Percentiles rank a stretch among this genome's conserved stretches.
These are phyloP conservation scores for Peterozyma toletana DNA, from an alignment of 805 yeast species.

Conservation along the genomic window DNA sequence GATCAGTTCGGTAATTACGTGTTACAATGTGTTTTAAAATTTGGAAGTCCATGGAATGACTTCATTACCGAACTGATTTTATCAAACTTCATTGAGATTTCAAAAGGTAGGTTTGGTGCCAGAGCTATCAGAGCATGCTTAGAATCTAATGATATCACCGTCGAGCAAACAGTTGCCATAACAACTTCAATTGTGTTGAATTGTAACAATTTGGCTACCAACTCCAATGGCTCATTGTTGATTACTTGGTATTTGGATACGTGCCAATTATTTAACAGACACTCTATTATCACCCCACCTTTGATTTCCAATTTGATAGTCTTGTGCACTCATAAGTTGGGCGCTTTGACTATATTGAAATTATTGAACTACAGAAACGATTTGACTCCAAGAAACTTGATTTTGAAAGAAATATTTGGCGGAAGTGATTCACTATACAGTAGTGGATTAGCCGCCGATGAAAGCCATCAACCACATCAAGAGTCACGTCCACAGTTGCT, in stretches of 20 bases:
- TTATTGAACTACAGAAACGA: constrained; percentile 66
- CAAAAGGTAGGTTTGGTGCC: constrained; percentile 90
- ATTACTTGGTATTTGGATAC: constrained; percentile 95
- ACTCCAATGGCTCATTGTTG: constrained; percentile 81
- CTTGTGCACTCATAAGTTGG: constrained; percentile 75
- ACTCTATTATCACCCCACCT: constrained; percentile 54
- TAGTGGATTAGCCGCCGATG: not conserved
- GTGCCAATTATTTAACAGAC: constrained; percentile 58
- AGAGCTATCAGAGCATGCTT: constrained; percentile 90
- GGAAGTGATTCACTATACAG: constrained; percentile 16
- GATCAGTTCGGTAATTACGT: constrained; percentile 98
- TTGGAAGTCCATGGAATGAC: constrained; percentile 82
- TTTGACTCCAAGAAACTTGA: constrained; percentile 47
- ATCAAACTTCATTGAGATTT: constrained; percentile 70
- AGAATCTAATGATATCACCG: constrained; percentile 65
- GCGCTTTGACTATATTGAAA: constrained; percentile 75
- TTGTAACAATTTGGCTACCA: constrained; percentile 72
- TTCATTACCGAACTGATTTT: constrained; percentile 82
- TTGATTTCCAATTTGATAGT: constrained; percentile 54
- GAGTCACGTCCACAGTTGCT: constrained; percentile 32
- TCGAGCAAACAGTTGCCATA: constrained; percentile 63
- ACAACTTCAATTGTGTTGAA: constrained; percentile 73
- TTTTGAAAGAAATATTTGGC: constrained; percentile 65
- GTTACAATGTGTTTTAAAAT: constrained; percentile 86
- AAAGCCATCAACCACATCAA: not conserved